phyloP scores from a whole-genome alignment of 2,329 filamentous ascomycete genomes.

The Trichoderma arundinaceum region DNA sequence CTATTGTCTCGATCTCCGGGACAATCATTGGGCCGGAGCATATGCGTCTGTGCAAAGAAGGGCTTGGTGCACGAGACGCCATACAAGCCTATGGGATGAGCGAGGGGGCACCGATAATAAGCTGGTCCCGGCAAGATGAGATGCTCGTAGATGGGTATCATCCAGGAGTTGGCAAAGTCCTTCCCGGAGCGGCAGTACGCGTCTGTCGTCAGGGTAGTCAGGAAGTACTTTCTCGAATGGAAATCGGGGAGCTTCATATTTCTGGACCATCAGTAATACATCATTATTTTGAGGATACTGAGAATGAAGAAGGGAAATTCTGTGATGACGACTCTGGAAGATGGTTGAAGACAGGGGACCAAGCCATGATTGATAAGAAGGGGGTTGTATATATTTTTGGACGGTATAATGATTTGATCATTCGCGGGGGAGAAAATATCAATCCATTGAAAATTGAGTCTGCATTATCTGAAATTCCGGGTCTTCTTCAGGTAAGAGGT shows the following conservation, averaged over 20 bases:
- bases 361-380: slow-evolving; percentile 47
- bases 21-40: slow-evolving; percentile 43
- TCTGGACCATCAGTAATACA: slow-evolving; percentile 46
- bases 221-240: slow-evolving; percentile 40
- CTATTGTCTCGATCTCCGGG: slow-evolving; percentile 45
- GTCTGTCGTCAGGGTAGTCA: slow-evolving; percentile 45
- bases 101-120: slow-evolving; percentile 50
- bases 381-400: slow-evolving; percentile 49
- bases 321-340: slow-evolving; percentile 44
- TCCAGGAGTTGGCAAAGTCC: slow-evolving; percentile 50
- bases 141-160: slow-evolving; percentile 44
- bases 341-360: slow-evolving; percentile 52
- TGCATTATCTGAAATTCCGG: slow-evolving; percentile 44
- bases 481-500: slow-evolving; percentile 39
- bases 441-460: slow-evolving; percentile 47
- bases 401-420: slow-evolving; percentile 54
- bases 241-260: slow-evolving; percentile 50
- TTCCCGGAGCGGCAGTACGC: slow-evolving; percentile 47
- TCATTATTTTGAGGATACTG: slow-evolving; percentile 42
- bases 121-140: slow-evolving; percentile 45
- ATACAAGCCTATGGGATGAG: slow-evolving; percentile 55
- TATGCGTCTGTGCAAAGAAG: slow-evolving; percentile 42
- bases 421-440: slow-evolving; percentile 53
- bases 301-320: slow-evolving; percentile 39
- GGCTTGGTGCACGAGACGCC: slow-evolving; percentile 42